phyloP scores from a whole-genome alignment of 169 alveolate species.

The Cryptosporidium tyzzeri region DNA sequence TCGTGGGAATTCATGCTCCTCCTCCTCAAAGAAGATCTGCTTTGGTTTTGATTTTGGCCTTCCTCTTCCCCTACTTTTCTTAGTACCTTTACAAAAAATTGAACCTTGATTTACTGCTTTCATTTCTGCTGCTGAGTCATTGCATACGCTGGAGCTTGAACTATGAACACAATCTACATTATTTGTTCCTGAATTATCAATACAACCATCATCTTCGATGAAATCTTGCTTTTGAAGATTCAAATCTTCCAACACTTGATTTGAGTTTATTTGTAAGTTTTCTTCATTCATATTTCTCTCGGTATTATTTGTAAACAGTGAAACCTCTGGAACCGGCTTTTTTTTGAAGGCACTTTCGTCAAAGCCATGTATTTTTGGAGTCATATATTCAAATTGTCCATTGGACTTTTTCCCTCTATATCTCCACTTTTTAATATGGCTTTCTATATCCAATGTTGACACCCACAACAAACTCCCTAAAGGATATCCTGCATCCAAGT shows the following conservation, averaged over 20 bases:
- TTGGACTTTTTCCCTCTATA: constrained; percentile 57
- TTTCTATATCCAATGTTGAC: constrained; percentile 65
- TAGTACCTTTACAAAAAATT: background rate
- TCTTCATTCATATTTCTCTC: constrained; percentile 8
- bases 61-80: constrained; percentile 54
- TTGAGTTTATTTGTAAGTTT: background rate
- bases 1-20: background rate
- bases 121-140: constrained; percentile 2
- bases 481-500: constrained; percentile 75
- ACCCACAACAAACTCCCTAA: constrained; percentile 73
- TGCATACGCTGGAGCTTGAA: background rate
- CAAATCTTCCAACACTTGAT: constrained; percentile 2
- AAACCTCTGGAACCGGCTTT: background rate
- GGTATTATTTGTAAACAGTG: background rate
- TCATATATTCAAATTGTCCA: constrained; percentile 4
- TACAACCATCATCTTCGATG: background rate
- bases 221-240: background rate
- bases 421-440: constrained; percentile 74
- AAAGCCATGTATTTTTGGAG: background rate
- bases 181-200: background rate
- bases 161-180: background rate
- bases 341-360: background rate
- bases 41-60: constrained; percentile 15
- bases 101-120: constrained; percentile 2
- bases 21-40: background rate